These are phyloP conservation scores for Cokeromyces recurvatus DNA, from an alignment of 371 early-diverging fungal genomes.

Conservation along the genomic window DNA sequence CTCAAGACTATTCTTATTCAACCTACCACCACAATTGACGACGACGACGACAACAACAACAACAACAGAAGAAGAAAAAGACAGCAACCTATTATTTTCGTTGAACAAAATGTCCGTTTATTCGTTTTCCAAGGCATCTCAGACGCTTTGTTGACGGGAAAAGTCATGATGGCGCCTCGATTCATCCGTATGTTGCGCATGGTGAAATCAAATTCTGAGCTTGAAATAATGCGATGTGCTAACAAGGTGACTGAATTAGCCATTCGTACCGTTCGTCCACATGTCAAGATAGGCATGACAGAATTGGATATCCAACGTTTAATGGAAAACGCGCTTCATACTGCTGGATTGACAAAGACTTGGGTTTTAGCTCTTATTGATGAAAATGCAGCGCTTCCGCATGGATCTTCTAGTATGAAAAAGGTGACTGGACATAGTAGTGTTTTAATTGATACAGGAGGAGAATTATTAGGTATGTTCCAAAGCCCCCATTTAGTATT, in stretches of 20 bases:
- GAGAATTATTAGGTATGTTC: no score
- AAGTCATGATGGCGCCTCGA: constrained; percentile 37
- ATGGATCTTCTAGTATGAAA: constrained; percentile 47
- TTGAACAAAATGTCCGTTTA: constrained; percentile 47
- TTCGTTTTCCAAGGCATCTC: constrained; percentile 45
- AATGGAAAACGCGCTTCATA: constrained; percentile 29
- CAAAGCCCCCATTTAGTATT: no score
- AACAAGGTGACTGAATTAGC: constrained; percentile 48
- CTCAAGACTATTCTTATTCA: constrained; percentile 18
- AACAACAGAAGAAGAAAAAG: no score
- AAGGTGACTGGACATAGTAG: constrained; percentile 35
- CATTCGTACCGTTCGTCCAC: constrained; percentile 37
- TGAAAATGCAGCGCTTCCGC: constrained; percentile 53
- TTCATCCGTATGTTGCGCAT: constrained; percentile 40
- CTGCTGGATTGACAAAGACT: constrained; percentile 42
- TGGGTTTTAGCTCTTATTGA: constrained; percentile 54
- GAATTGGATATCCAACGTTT: constrained; percentile 42
- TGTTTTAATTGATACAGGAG: constrained; percentile 56
- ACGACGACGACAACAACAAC: no score
- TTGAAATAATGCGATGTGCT: constrained; percentile 51
- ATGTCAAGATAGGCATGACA: constrained; percentile 38
- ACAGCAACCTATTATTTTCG: constrained; percentile 22
- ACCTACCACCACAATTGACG: no score
- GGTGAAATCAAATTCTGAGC: constrained; percentile 47
- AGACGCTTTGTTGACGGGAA: constrained; percentile 6